Evolutionary conservation across 345 rosid species (phyloP), one percentile per base, ranked within the genome.

Genomic region (Hypericum perforatum): DNA sequence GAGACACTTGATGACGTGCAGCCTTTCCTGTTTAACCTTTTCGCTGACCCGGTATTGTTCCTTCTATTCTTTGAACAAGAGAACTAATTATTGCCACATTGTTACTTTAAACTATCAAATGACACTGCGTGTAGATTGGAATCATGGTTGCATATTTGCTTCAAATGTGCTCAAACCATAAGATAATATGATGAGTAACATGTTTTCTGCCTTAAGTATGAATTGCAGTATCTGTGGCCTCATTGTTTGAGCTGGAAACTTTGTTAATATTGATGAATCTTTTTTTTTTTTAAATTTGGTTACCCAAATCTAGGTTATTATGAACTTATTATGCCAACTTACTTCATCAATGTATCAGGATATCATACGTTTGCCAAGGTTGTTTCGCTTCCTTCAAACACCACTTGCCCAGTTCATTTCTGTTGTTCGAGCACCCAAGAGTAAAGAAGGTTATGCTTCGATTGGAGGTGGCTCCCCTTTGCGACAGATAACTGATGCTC

Each of bases 1-100:
- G 98, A 92, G 78, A 92, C 94, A 12, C 86, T 92, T 58, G 96
- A 92, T n/a, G 96, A 92, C 59, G 98, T 92, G 52, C 95, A 92
- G 74, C 95, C 98, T 36, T 92, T 92, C 71, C 73, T 92, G 74
- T 92, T 87, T 75, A 92, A 92, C 72, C 98, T 92, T 54, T 92
- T 92, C 22, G 96, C 98, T 41, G 98, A 88, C 60, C 98, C 96
- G 68, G 98, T 89, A 78, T n/a, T 55, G 39, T 9, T 63, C 45
- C 47, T 22, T 65, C 11, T 41, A 12, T 45, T 7, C 43, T 38
- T 22, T 22, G 32, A 22, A 22, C 4, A 4, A 22, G 32, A 22
- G 32, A 22, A 22, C 32, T 22, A 22, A 1, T 22, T 22, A 22
- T 22, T 22, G 32, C 32, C 32, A 22, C 32, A 4, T 22, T 4